Conservation (phyloP, 192 early-diverging fungal species). For the Linnemannia hyalina region DNA sequence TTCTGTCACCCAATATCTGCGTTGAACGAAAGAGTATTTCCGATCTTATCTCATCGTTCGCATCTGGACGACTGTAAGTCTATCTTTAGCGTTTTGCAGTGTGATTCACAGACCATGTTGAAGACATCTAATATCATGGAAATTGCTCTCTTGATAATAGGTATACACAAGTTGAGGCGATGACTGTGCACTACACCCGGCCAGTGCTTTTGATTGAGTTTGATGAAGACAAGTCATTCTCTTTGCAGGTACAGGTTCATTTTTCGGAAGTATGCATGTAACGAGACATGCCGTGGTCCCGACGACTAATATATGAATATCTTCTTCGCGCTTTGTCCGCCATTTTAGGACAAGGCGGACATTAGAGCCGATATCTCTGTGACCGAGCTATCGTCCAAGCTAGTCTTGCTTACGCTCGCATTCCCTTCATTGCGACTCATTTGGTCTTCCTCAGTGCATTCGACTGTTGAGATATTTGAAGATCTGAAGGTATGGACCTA, state of each 20-base stretch:
- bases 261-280: neutral
- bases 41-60: constrained; percentile 89
- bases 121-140: neutral
- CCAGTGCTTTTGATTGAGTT: constrained; percentile 95
- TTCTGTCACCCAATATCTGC: constrained; percentile 86
- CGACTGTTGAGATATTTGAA: constrained; percentile 90
- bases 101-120: neutral
- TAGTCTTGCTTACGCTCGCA: constrained; percentile 80
- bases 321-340: constrained; percentile 9
- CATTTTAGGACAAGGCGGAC: constrained; percentile 54
- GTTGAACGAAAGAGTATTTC: constrained; percentile 94
- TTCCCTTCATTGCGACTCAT: constrained; percentile 89
- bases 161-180: constrained; percentile 90
- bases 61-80: constrained; percentile 83
- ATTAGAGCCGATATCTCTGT: constrained; percentile 69
- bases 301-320: neutral
- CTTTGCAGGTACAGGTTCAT: constrained; percentile 69
- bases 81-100: neutral
- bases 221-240: constrained; percentile 86
- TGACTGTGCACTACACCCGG: constrained; percentile 84
- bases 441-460: constrained; percentile 89
- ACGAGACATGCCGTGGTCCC: neutral
- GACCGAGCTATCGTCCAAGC: constrained; percentile 78
- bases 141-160: constrained; percentile 22
- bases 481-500: constrained; percentile 81